Base-by-base conservation (phyloP, 1,284 basidiomycete genomes). In the Cryptococcus neoformans region DNA sequence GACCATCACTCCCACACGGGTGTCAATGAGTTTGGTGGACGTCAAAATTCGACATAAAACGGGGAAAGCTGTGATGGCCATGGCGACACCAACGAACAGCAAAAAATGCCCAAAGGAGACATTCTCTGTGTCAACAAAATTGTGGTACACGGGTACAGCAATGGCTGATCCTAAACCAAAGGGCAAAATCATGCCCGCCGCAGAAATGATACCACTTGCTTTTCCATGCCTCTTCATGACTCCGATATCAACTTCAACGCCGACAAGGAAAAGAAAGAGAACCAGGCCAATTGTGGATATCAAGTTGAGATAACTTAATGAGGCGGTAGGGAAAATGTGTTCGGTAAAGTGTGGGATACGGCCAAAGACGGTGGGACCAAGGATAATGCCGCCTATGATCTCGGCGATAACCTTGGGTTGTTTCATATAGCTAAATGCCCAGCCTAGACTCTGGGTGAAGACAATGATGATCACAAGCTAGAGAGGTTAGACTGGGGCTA, bases 241-340 rank as follows among this genome's bases (percentile, higher is more conserved):
- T 5, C 80, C 79, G 0, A 85, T 80, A 65, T 97, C 94, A 58
- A 95, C 91, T 79, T 97, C 90, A 49, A 97, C 82, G 11, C 95
- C 95, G 47, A 98, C 88, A 54, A 94, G 83, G 78, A 95, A 95
- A 5, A 96, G 83, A 78, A 94, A 94, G 55, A 97, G 84, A 70
- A 92, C 90, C 12, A 96, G 83, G 17, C 95, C 94, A 61, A 98
- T 89, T 65, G 89, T 94, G n/a, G 93, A 90, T 35, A 90, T 86
- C 48, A 97, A 86, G 47, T 85, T 87, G 51, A 99, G 86, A 73
- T 85, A 94, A 0, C 92, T 81, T 3, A 84, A 66, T 0, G 92
- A 93, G 0, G 75, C 73, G 0, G 78, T 3, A 0, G 92, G 92
- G 73, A 97, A 97, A 62, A 96, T 87, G 68, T 87, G 84, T 40